phyloP scores from a whole-genome alignment of 352 stramenopile species.

The Pythium biforme region DNA sequence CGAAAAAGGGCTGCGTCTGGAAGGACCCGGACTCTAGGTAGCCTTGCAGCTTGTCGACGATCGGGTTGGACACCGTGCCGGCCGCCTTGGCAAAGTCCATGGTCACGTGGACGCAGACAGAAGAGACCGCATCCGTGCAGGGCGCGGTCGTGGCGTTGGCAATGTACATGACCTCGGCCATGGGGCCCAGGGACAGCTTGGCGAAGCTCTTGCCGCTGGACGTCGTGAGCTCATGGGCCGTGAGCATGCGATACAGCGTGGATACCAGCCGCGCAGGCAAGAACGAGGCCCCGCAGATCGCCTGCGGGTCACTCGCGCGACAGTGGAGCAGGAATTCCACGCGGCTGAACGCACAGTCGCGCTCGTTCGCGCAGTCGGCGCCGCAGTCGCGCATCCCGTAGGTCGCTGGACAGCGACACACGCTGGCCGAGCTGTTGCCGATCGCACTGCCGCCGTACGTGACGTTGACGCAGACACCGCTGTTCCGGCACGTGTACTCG shows the following conservation, averaged over 20 bases:
- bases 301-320: slow-evolving; percentile 14
- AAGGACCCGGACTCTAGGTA: slow-evolving; percentile 50
- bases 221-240: slow-evolving; percentile 29
- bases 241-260: slow-evolving; percentile 60
- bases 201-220: slow-evolving; percentile 39
- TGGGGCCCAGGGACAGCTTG: slow-evolving; percentile 33
- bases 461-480: slow-evolving; percentile 39
- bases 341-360: slow-evolving; percentile 53
- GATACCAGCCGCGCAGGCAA: slow-evolving; percentile 37
- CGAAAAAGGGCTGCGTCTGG: slow-evolving; percentile 42
- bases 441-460: slow-evolving; percentile 16
- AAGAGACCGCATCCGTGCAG: slow-evolving; percentile 27
- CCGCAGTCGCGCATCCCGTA: slow-evolving; percentile 67
- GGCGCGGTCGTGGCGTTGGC: slow-evolving; percentile 44
- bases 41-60: slow-evolving; percentile 53
- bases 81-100: slow-evolving; percentile 41
- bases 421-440: slow-evolving; percentile 11
- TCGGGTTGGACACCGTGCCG: slow-evolving; percentile 22
- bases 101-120: slow-evolving; percentile 37
- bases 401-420: slow-evolving; percentile 44
- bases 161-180: slow-evolving; percentile 51
- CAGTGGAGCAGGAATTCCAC: slow-evolving; percentile 43
- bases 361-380: slow-evolving; percentile 34
- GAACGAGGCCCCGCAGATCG: slow-evolving; percentile 45
- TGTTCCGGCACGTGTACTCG: slow-evolving; percentile 59